These are phyloP conservation scores for Parastagonospora nodorum DNA, from an alignment of 2,329 filamentous ascomycete species.

Conservation along the genomic window DNA sequence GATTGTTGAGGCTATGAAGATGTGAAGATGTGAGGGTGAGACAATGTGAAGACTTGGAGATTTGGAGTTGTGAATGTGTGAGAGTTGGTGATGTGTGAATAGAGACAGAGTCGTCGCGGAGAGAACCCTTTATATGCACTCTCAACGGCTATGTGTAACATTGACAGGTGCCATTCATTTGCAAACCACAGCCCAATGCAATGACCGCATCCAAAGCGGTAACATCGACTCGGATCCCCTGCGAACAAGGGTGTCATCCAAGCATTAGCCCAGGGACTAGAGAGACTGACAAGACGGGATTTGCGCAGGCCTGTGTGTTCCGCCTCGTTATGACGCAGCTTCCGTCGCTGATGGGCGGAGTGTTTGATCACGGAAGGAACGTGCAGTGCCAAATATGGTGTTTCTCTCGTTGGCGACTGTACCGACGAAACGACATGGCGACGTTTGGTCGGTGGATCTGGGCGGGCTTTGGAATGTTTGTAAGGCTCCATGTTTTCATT, in stretches of 20 bases:
- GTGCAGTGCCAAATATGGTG: not conserved
- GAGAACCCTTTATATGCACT: constrained; percentile 1
- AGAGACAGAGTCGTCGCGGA: not conserved
- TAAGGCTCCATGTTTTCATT: constrained; percentile 9
- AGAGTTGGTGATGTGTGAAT: not conserved
- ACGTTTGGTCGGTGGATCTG: not conserved
- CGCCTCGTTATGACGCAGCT: constrained; percentile 9
- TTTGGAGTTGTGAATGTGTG: not conserved
- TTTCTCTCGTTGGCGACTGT: constrained; percentile 6
- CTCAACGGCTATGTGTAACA: constrained; percentile 6
- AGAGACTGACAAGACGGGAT: constrained; percentile 8
- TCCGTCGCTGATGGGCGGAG: constrained; percentile 7
- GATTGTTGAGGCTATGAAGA: not conserved
- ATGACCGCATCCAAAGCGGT: constrained; percentile 7
- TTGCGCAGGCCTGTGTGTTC: not conserved
- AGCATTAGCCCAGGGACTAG: constrained; percentile 10
- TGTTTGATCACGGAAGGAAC: not conserved
- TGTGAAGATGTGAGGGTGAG: not conserved
- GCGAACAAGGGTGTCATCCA: constrained; percentile 1
- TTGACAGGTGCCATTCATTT: not conserved
- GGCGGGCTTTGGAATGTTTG: constrained; percentile 1
- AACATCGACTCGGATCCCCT: constrained; percentile 8
- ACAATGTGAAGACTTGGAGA: not conserved
- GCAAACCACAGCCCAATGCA: constrained; percentile 2
- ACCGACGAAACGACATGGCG: constrained; percentile 1